Conservation (phyloP, 129 eudicot genomes). For the Arctium lappa region DNA sequence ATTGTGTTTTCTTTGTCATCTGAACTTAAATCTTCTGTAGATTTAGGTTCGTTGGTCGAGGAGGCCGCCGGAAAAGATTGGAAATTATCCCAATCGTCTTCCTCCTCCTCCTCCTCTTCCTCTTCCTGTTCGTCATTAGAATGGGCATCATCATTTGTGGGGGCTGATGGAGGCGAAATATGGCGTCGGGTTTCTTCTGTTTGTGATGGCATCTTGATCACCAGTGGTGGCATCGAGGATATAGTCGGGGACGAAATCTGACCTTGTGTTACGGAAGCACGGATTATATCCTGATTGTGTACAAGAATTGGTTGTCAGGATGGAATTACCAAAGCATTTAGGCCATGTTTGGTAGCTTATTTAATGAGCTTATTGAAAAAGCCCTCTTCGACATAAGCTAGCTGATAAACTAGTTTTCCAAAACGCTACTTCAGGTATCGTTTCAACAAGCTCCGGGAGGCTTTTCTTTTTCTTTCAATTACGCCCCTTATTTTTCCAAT, state of each 20-base stretch:
- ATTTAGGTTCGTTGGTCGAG: conserved; percentile 39
- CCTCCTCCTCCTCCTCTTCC: conserved; percentile 35
- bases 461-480: neutral
- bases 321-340: neutral
- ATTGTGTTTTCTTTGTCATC: conserved; percentile 13
- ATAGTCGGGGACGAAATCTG: conserved; percentile 42
- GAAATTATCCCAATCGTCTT: conserved; percentile 72
- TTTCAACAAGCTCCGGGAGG: neutral
- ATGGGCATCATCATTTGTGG: conserved; percentile 20
- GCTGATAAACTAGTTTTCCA: neutral
- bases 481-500: neutral
- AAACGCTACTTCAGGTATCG: neutral
- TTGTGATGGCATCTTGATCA: conserved; percentile 73
- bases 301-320: conserved; percentile 20
- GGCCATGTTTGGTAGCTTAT: neutral
- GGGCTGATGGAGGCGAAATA: conserved; percentile 23
- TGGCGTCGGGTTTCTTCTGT: conserved; percentile 41
- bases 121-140: conserved; percentile 26
- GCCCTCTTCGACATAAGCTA: neutral
- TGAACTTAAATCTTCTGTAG: conserved; percentile 11
- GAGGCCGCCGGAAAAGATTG: conserved; percentile 74
- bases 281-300: conserved; percentile 67
- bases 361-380: neutral
- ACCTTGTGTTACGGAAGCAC: conserved; percentile 88
- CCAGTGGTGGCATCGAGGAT: conserved; percentile 47